phyloP scores from a whole-genome alignment of 129 eudicot genomes.

The Saposhnikovia divaricata region DNA sequence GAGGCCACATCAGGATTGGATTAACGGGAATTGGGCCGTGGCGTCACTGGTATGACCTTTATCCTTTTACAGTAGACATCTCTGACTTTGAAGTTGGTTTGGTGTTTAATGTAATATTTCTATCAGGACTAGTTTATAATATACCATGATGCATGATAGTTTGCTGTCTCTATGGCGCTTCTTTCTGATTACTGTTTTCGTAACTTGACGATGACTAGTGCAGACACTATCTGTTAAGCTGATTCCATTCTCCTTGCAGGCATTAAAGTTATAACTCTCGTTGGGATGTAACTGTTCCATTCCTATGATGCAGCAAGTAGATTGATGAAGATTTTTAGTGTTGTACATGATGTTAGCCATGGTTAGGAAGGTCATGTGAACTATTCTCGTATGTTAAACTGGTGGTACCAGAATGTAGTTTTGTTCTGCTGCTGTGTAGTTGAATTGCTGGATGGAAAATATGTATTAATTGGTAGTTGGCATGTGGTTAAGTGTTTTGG shows the following conservation, averaged over 20 bases:
- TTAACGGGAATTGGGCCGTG: conserved; percentile 68
- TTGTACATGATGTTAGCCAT: background rate
- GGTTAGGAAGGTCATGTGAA: background rate
- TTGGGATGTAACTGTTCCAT: background rate
- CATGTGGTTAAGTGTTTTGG: background rate
- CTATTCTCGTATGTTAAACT: background rate
- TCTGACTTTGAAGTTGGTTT: background rate
- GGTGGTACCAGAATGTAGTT: background rate
- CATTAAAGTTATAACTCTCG: background rate
- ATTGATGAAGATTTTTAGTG: background rate
- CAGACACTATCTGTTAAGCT: background rate
- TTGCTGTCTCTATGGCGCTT: background rate
- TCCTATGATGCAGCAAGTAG: background rate
- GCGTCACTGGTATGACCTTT: conserved; percentile 37
- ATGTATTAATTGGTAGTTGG: background rate
- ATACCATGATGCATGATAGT: background rate
- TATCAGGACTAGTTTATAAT: background rate
- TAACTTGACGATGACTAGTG: background rate
- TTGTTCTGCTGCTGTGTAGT: background rate
- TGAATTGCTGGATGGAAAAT: background rate
- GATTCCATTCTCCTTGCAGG: background rate
- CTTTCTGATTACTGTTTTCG: background rate
- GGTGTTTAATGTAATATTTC: background rate
- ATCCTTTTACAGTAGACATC: background rate
- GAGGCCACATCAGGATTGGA: conserved; percentile 82